Evolutionary conservation across 2,329 filamentous ascomycete genomes (phyloP), one percentile per base, ranked within the genome.

Genomic region (Akanthomyces lecanii): DNA sequence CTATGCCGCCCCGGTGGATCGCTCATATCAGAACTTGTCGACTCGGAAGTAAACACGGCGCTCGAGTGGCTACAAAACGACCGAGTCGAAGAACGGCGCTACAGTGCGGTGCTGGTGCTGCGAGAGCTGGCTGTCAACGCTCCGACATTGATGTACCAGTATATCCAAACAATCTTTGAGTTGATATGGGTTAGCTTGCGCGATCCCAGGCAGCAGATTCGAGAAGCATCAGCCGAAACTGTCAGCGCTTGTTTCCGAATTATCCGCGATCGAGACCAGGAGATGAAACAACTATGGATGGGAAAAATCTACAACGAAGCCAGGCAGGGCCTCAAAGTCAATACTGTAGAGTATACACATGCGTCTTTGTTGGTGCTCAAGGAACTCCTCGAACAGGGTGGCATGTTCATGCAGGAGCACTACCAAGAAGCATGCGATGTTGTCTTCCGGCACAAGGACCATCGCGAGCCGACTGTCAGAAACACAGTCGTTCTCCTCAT

Each of bases 371-470:
- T 99, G 23, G 92, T 96, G 1, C 83, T 98, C 70, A 96, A 94
- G 74, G 94, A 98, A 77, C 84, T 99, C 54, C 85, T 99, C 21
- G 86, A 95, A 66, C 94, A 97, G 73, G 95, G 95, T 60, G 93
- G 92, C 69, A 99, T 99, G 94, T 99, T 96, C 76, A 98, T 99
- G 95, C 92, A 97, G 71, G 91, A 93, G 45, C 87, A 93, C 72
- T 99, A 98, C 75, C 86, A 89, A 64, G 91, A 96, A 69, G 89
- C 92, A 12, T 98, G 94, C 73, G 95, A 99, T 66, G 93, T 95
- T 66, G 91, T 97, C 42, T 88, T 94, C 67, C 89, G 90, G 65
- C 91, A 96, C 74, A 96, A 96, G 75, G 95, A 99, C 69, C 92
- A 98, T 69, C 87, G 91, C 61, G 96, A 99, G 69, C 80, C 87